phyloP scores from a whole-genome alignment of 495 filamentous ascomycete species.

The Hypoxylon perforatum region DNA sequence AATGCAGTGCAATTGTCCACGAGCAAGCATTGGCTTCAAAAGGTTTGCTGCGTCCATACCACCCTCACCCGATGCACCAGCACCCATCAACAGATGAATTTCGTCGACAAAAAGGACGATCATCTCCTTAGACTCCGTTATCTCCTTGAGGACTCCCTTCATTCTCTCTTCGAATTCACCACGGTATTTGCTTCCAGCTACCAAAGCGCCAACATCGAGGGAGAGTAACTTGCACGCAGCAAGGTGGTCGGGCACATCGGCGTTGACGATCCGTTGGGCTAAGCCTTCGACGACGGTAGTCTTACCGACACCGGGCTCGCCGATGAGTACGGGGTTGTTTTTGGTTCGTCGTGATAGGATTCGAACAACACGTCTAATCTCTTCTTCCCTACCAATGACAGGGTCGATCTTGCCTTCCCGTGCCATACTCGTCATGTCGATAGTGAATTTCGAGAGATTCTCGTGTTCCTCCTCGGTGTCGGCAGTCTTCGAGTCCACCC shows the following conservation, averaged over 20 bases:
- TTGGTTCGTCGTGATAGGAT: constrained; percentile 95
- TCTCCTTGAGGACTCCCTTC: constrained; percentile 98
- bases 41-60: constrained; percentile 99
- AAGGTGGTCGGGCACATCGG: constrained; percentile 95
- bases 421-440: constrained; percentile 95
- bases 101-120: constrained; percentile 98
- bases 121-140: constrained; percentile 94
- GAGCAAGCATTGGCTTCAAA: constrained; percentile 93
- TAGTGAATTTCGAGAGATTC: constrained; percentile 95
- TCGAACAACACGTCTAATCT: constrained; percentile 92
- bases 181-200: constrained; percentile 96
- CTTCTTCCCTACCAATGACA: constrained; percentile 96
- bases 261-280: constrained; percentile 94
- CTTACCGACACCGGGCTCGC: constrained; percentile 98
- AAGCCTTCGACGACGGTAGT: constrained; percentile 97
- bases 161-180: constrained; percentile 99
- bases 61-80: constrained; percentile 90
- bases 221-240: constrained; percentile 93
- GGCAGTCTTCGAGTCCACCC: constrained; percentile 94
- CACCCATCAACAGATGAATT: constrained; percentile 98
- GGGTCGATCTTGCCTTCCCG: constrained; percentile 98
- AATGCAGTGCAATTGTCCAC: constrained; percentile 96
- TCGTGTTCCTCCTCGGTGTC: constrained; percentile 91
- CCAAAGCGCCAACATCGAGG: constrained; percentile 91
- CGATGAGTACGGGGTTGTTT: constrained; percentile 95